phyloP scores from a whole-genome alignment of 371 early-diverging fungal genomes.

The Mortierella sp. region DNA sequence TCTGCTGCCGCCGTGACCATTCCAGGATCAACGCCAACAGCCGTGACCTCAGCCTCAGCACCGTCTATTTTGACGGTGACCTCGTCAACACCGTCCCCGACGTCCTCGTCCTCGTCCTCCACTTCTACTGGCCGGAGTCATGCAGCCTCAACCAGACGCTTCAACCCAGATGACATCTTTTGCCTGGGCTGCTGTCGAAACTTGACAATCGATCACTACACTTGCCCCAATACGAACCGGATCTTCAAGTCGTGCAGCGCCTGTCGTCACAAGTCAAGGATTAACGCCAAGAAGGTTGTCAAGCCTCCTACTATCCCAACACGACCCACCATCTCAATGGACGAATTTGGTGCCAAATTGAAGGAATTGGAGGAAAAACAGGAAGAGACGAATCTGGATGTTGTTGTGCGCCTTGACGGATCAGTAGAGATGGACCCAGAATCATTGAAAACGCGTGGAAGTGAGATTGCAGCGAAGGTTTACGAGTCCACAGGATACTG shows the following conservation, averaged over 20 bases:
- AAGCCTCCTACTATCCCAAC: constrained; percentile 37
- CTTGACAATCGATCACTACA: constrained; percentile 44
- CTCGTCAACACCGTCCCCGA: not conserved
- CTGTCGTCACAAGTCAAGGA: constrained; percentile 48
- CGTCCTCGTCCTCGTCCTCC: not conserved
- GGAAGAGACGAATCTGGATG: constrained; percentile 40
- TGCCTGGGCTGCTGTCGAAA: constrained; percentile 52
- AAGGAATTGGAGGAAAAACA: constrained; percentile 34
- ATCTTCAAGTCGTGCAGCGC: constrained; percentile 51
- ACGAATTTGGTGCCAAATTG: constrained; percentile 41
- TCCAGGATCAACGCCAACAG: not conserved
- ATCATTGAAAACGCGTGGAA: constrained; percentile 37
- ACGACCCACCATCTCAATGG: constrained; percentile 39
- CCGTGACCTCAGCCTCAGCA: not conserved
- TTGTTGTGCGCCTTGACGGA: constrained; percentile 35
- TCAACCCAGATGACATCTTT: constrained; percentile 48
- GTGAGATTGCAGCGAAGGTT: constrained; percentile 37
- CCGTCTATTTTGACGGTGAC: not conserved
- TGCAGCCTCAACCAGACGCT: constrained; percentile 30
- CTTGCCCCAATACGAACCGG: constrained; percentile 33
- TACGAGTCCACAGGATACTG: constrained; percentile 53
- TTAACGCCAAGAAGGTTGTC: constrained; percentile 44
- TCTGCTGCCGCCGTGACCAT: not conserved
- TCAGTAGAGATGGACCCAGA: constrained; percentile 48
- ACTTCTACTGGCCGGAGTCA: constrained; percentile 10